Evolutionary conservation across 805 yeast genomes (phyloP).

Genomic region (Yarrowia sp.): DNA sequence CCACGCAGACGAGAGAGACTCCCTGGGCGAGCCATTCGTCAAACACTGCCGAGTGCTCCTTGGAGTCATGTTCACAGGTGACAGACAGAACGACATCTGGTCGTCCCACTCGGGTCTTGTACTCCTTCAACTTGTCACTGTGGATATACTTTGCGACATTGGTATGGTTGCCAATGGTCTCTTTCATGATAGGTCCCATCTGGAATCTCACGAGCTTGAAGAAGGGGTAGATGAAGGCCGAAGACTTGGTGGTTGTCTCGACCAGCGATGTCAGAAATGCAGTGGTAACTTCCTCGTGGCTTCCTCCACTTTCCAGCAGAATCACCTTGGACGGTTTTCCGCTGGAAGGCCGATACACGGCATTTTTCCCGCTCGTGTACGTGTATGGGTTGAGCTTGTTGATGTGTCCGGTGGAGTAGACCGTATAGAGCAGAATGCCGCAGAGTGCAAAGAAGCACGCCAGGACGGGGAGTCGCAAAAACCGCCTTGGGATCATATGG

Average conservation of each 20-base stretch:
- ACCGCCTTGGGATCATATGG: conserved; percentile 21
- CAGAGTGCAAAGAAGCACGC: background rate
- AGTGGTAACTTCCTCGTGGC: conserved; percentile 33
- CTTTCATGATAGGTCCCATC: conserved; percentile 28
- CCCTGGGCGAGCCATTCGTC: conserved; percentile 20
- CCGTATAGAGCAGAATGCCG: conserved; percentile 21
- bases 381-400: conserved; percentile 22
- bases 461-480: conserved; percentile 10
- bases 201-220: conserved; percentile 28
- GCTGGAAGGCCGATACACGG: background rate
- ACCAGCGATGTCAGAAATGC: conserved; percentile 30
- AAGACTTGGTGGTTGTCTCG: background rate
- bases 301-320: conserved; percentile 36
- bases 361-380: background rate
- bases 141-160: conserved; percentile 28
- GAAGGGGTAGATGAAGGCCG: conserved; percentile 30
- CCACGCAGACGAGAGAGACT: conserved; percentile 22
- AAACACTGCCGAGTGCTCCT: conserved; percentile 13
- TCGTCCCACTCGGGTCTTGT: conserved; percentile 9
- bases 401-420: conserved; percentile 16
- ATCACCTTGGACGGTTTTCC: conserved; percentile 25
- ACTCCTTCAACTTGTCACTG: conserved; percentile 14
- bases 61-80: conserved; percentile 32
- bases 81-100: conserved; percentile 22
- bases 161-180: conserved; percentile 20